These are phyloP conservation scores for Coffea humblotiana DNA, from an alignment of 305 asterid genomes.

Conservation along the genomic window DNA sequence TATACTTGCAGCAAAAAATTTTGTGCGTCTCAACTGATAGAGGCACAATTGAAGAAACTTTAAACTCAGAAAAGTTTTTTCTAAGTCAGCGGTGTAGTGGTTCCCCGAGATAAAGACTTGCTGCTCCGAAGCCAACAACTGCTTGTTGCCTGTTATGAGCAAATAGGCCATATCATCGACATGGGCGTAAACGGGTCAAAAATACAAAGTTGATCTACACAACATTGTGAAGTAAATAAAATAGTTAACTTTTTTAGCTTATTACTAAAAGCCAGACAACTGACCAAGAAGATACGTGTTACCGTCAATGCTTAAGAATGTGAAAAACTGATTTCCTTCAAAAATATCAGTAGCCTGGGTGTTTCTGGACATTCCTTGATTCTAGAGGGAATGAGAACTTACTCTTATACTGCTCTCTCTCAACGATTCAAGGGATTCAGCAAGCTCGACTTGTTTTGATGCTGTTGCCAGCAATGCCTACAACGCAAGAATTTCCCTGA, in stretches of 20 bases:
- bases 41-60: conserved; percentile 16
- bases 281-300: not conserved
- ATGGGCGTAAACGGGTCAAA: not conserved
- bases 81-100: conserved; percentile 31
- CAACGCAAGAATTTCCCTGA: conserved; percentile 10
- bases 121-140: conserved; percentile 64
- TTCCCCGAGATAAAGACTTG: conserved; percentile 45
- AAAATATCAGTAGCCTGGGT: not conserved
- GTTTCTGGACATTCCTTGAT: not conserved
- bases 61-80: conserved; percentile 13
- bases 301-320: not conserved
- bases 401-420: conserved; percentile 61
- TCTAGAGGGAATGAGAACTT: conserved; percentile 26
- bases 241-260: not conserved
- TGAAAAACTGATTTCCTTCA: conserved; percentile 1
- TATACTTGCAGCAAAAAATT: not conserved
- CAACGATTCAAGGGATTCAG: conserved; percentile 74
- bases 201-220: not conserved
- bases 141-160: conserved; percentile 46
- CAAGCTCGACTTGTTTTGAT: conserved; percentile 84
- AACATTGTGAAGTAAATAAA: not conserved
- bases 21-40: conserved; percentile 16
- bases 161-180: conserved; percentile 15
- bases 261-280: not conserved
- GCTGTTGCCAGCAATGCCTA: conserved; percentile 85